Base-by-base conservation (phyloP, 352 stramenopile genomes). In the Globisporangium canariense region DNA sequence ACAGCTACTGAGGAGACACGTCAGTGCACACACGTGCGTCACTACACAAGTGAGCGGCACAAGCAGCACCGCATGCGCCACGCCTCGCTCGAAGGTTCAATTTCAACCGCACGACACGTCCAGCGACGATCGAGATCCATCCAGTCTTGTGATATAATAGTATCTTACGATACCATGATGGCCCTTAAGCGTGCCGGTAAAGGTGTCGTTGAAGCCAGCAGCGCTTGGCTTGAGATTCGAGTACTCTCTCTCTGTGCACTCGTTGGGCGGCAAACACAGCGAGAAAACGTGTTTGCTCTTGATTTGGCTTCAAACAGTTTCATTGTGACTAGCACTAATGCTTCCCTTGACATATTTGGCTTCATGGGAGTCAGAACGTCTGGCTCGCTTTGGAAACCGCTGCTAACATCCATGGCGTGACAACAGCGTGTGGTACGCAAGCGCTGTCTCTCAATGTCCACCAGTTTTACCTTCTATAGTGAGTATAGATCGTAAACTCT, bases 391-490 rank as follows among this genome's bases (percentile, higher is more conserved):
- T 40, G 38, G 51, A 58, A 58, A 43, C 51, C 13, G 32, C 32
- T 18, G 18, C 32, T n/a, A 58, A 58, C 43, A 58, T 58, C 51
- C 51, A 28, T 32, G 40, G 41, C 30, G 22, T 9, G 1, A 30
- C 51, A 45, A 58, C 51, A 58, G n/a, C 3, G 34, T n/a, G 30
- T n/a, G 30, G 32, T 58, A 40, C 30, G 51, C 30, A 58, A 58
- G 30, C 16, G 38, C 50, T 41, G 51, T 30, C 51, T 57, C 51
- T 57, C 16, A 8, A 13, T 57, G 51, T 43, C 16, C 51, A 41
- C 30, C 4, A 14, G 14, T 1, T 9, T 3, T 1, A 45, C 30
- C 30, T 18, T 18, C 2, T 2, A 20, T 30, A 58, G 18, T 43
- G 30, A 30, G 18, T 43, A 40, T 28, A 28, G 1, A 28, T 28